A percentile compares a stretch with the other conserved stretches of the same genome.
These are phyloP conservation scores for Stagonosporopsis vannaccii DNA, from an alignment of 2,329 filamentous ascomycete genomes.

Conservation along the genomic window DNA sequence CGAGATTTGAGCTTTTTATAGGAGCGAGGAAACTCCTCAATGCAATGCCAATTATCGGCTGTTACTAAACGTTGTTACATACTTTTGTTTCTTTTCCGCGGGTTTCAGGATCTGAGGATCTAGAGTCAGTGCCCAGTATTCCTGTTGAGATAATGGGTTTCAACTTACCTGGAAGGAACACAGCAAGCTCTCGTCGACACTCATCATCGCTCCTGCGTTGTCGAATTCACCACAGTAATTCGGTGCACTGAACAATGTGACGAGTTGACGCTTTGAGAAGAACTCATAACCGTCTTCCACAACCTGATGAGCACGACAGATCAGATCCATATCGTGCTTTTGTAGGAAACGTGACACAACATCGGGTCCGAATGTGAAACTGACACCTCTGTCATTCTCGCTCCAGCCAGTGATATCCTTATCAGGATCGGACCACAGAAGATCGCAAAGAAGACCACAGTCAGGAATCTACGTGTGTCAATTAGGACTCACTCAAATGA, in stretches of 20 bases:
- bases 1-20: not conserved
- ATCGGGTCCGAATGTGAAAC: conserved; percentile 97
- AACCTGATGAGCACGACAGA: conserved; percentile 97
- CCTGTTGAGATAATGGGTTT: not conserved
- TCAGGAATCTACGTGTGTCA: conserved; percentile 83
- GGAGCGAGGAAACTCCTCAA: conserved; percentile 60
- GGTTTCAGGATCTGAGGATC: conserved; percentile 87
- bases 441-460: conserved; percentile 94
- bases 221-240: conserved; percentile 99
- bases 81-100: conserved; percentile 99
- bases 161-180: conserved; percentile 92
- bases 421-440: conserved; percentile 98
- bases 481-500: conserved; percentile 26
- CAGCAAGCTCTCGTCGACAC: conserved; percentile 95
- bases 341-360: conserved; percentile 97
- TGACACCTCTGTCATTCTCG: conserved; percentile 98
- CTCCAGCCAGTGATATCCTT: conserved; percentile 99
- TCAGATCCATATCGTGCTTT: conserved; percentile 99
- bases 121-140: conserved; percentile 26
- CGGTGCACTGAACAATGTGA: conserved; percentile 96
- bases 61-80: conserved; percentile 79
- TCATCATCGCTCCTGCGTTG: conserved; percentile 99
- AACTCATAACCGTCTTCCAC: conserved; percentile 99
- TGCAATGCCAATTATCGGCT: conserved; percentile 74
- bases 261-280: conserved; percentile 97